These are phyloP conservation scores for Podospora tetraspora DNA, from an alignment of 495 filamentous ascomycete genomes.

Conservation along the genomic window DNA sequence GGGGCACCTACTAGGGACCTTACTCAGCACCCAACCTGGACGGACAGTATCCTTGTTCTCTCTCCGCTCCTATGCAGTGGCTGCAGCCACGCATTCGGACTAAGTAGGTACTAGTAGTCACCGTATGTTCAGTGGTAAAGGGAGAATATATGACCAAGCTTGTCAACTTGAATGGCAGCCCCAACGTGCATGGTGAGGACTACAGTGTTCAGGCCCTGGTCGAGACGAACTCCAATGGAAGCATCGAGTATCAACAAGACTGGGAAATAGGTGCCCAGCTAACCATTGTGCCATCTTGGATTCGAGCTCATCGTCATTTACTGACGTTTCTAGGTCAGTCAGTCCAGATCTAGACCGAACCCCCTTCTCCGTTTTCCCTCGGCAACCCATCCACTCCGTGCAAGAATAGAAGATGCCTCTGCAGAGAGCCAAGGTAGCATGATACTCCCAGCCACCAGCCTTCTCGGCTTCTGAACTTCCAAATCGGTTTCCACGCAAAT, in stretches of 20 bases:
- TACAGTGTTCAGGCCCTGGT: neutral
- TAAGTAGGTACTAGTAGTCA: neutral
- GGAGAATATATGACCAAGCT: too few species aligned
- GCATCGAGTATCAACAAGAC: too few species aligned
- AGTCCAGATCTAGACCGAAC: neutral
- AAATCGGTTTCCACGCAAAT: neutral
- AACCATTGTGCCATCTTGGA: neutral
- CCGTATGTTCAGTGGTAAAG: too few species aligned
- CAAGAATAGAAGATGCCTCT: neutral
- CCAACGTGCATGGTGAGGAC: neutral
- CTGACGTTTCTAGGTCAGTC: too few species aligned
- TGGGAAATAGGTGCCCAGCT: too few species aligned
- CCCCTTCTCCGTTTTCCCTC: neutral
- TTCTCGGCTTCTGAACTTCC: neutral
- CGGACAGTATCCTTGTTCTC: neutral
- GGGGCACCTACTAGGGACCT: neutral
- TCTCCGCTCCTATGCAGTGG: too few species aligned
- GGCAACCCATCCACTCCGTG: neutral
- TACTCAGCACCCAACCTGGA: neutral
- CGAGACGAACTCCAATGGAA: neutral
- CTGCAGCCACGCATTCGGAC: neutral
- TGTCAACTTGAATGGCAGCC: too few species aligned
- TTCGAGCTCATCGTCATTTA: neutral
- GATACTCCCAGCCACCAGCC: neutral
- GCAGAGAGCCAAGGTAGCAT: too few species aligned